Base-by-base conservation (phyloP, 2,329 filamentous ascomycete species). In the Lecanicillium sp. region DNA sequence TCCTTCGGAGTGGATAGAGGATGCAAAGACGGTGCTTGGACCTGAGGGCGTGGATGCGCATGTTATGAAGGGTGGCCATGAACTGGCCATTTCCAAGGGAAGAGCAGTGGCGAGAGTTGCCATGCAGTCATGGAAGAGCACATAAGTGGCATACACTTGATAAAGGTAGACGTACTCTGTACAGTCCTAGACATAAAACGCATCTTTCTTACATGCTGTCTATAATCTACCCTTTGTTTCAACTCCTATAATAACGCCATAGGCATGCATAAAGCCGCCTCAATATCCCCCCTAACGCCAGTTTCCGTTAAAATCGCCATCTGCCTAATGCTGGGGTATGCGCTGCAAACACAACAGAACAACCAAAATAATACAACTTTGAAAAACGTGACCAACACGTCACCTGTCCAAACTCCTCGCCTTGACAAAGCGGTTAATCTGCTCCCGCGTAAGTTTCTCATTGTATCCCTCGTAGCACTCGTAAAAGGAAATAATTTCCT, bases 401-500 rank as follows among this genome's bases (percentile, higher is more conserved):
- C 49, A 73, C 50, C 74, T 73, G 37, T 77, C 74, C 31, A 79
- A 55, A 2, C 66, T 67, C 12, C 72, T 62, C 1, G 74, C 74
- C 53, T 78, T 79, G 52, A 79, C 65, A 44, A 77, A 78, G 10
- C 74, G 62, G 41, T 71, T 73, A 39, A 79, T 69, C 50, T 77
- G 71, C 52, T 79, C 75, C 36, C 70, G 58, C 3, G 72, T 74
- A 29, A 70, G 60, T 51, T 78, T 78, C 39, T 79, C 75, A 45
- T 77, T 76, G 48, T 77, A 78, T 48, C 74, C 68, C 52, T 79
- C 75, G 36, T 75, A 67, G 44, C 66, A 75, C 54, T 94, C 86
- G 56, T 95, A 95, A 46, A 95, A 76, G 4, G 86, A 89, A 38
- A 96, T 86, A 45, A 95, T 74, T 63, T 95, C 89, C 61, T 96